A percentile compares a stretch with the other conserved stretches of the same genome.
Evolutionary conservation across 2,329 filamentous ascomycete species (phyloP).

Genomic region (Simplicillium sp.): DNA sequence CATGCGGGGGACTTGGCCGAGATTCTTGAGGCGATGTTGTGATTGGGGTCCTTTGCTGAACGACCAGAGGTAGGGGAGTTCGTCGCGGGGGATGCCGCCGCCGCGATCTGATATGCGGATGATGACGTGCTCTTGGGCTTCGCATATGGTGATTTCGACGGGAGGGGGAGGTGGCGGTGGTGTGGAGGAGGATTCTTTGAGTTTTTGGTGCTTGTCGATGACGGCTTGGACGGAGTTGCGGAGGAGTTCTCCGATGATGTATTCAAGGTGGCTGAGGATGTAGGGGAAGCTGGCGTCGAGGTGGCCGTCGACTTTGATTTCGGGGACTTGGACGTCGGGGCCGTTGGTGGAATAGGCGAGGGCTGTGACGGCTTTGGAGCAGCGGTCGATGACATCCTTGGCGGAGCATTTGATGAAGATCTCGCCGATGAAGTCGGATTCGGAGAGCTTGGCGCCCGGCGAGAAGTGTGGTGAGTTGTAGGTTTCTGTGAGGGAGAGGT

Average conservation of each 20-base stretch:
- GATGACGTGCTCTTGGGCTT: conserved; percentile 89
- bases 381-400: conserved; percentile 77
- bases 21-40: conserved; percentile 69
- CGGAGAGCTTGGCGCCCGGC: conserved; percentile 62
- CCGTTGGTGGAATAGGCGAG: conserved; percentile 71
- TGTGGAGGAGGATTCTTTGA: conserved; percentile 14
- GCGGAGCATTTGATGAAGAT: conserved; percentile 92
- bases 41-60: conserved; percentile 88
- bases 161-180: conserved; percentile 58
- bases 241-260: conserved; percentile 90
- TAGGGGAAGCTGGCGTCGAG: conserved; percentile 89
- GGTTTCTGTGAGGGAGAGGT: conserved; percentile 88
- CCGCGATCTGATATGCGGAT: conserved; percentile 93
- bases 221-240: conserved; percentile 92
- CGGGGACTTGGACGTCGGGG: conserved; percentile 60
- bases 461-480: conserved; percentile 89
- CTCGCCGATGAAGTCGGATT: conserved; percentile 84
- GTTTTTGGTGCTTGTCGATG: conserved; percentile 59
- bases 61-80: conserved; percentile 88
- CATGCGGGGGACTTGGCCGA: conserved; percentile 80
- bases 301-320: conserved; percentile 77
- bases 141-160: conserved; percentile 90
- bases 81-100: conserved; percentile 77
- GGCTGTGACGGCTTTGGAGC: conserved; percentile 64
- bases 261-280: conserved; percentile 91